A percentile compares a stretch with the other conserved stretches of the same genome.
These are phyloP conservation scores for Dactylellina leptospora DNA, from an alignment of 2,329 filamentous ascomycete species.

Conservation along the genomic window DNA sequence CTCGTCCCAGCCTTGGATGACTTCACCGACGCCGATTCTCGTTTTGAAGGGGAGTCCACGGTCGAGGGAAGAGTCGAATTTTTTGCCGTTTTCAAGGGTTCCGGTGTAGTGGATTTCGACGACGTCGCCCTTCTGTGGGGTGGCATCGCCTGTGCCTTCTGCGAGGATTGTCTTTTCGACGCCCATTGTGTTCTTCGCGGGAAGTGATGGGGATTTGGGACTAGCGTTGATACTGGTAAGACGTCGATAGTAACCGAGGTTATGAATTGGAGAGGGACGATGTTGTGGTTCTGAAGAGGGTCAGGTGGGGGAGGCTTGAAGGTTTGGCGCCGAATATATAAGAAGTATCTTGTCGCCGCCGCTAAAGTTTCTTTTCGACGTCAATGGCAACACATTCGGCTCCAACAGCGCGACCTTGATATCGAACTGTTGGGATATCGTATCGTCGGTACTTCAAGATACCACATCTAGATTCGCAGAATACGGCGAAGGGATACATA, in stretches of 20 bases:
- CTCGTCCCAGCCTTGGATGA: constrained; percentile 90
- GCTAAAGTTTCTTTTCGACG: constrained; percentile 10
- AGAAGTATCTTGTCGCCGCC: background rate
- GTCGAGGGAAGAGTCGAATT: constrained; percentile 87
- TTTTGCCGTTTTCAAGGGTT: constrained; percentile 78
- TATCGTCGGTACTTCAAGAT: too few relatives aligned
- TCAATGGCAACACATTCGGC: constrained; percentile 14
- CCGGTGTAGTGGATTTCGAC: constrained; percentile 93
- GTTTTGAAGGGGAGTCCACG: constrained; percentile 76
- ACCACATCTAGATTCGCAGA: too few relatives aligned
- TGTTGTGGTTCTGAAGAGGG: background rate
- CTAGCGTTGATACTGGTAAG: background rate
- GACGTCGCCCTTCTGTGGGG: constrained; percentile 72
- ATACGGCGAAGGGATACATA: background rate
- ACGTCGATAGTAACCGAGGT: constrained; percentile 3
- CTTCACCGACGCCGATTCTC: constrained; percentile 79
- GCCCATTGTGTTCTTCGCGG: constrained; percentile 67
- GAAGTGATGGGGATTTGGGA: background rate
- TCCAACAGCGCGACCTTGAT: too few relatives aligned
- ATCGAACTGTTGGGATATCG: background rate
- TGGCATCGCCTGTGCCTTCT: constrained; percentile 69
- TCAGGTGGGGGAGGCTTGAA: background rate
- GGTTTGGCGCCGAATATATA: background rate
- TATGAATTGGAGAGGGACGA: background rate
- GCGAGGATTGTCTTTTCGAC: constrained; percentile 71